Evolutionary conservation across 768 basidiomycete species (phyloP).

Genomic region (Holtermanniella nyarrowii): DNA sequence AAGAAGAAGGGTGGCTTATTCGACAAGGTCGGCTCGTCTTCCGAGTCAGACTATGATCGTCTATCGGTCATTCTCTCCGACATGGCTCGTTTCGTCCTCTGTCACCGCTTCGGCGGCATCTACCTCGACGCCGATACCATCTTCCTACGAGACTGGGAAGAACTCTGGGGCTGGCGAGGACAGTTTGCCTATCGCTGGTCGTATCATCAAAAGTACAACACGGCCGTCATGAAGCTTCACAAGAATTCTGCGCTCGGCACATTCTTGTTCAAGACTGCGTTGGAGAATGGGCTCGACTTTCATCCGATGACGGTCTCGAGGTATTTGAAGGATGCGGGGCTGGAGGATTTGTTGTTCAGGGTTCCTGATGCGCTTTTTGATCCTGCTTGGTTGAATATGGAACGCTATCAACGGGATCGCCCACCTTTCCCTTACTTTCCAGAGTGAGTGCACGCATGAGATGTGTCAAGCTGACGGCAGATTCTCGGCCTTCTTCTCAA

Average conservation of each 20-base stretch:
- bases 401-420: conserved; percentile 78
- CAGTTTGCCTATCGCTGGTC: conserved; percentile 98
- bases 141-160: conserved; percentile 94
- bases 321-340: conserved; percentile 77
- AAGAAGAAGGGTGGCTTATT: conserved; percentile 49
- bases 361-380: conserved; percentile 94
- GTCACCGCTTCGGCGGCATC: conserved; percentile 89
- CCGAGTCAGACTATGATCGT: conserved; percentile 74
- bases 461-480: conserved; percentile 42
- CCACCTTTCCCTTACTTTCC: conserved; percentile 92
- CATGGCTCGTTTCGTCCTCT: conserved; percentile 95
- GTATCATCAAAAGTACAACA: conserved; percentile 84
- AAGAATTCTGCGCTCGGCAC: conserved; percentile 82
- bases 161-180: conserved; percentile 92
- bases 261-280: conserved; percentile 85
- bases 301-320: conserved; percentile 91
- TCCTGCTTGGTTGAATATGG: conserved; percentile 91
- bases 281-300: conserved; percentile 86
- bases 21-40: conserved; percentile 81
- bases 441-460: conserved; percentile 47
- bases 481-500: conserved; percentile 55
- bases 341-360: conserved; percentile 72
- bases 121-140: conserved; percentile 97
- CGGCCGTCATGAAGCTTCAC: conserved; percentile 88
- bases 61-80: conserved; percentile 89